phyloP scores from a whole-genome alignment of 305 asterid species.

The Lippia alba region DNA sequence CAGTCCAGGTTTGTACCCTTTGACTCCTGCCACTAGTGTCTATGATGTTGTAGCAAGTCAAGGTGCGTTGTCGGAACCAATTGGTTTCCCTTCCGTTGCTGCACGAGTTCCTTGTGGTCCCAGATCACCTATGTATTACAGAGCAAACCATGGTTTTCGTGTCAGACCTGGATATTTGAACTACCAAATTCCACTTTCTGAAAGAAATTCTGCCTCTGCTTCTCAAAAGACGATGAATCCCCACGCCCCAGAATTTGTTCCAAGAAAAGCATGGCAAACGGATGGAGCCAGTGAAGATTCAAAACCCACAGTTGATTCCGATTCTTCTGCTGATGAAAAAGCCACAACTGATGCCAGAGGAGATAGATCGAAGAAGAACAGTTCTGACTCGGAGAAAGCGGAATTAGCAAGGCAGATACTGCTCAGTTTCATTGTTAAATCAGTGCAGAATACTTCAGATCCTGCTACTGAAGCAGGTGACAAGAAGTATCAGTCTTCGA shows the following conservation, averaged over 20 bases:
- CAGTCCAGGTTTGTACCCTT: conserved; percentile 77
- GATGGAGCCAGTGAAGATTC: conserved; percentile 58
- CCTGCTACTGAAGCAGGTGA: conserved; percentile 42
- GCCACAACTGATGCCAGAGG: conserved; percentile 44
- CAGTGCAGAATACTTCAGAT: conserved; percentile 78
- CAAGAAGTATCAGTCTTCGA: conserved; percentile 57
- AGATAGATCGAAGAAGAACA: conserved; percentile 54
- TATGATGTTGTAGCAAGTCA: conserved; percentile 72
- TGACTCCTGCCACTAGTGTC: conserved; percentile 62
- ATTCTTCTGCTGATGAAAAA: conserved; percentile 54
- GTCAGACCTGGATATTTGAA: conserved; percentile 64
- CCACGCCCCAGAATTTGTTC: conserved; percentile 93
- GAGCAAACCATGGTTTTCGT: conserved; percentile 61
- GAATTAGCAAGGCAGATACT: conserved; percentile 96
- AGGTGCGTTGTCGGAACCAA: conserved; percentile 65
- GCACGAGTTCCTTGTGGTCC: conserved; percentile 98
- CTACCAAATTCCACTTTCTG: conserved; percentile 60
- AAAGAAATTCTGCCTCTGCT: conserved; percentile 45
- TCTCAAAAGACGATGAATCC: conserved; percentile 84
- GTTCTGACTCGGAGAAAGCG: conserved; percentile 75
- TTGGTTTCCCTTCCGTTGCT: conserved; percentile 80
- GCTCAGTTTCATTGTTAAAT: conserved; percentile 92
- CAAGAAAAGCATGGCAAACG: conserved; percentile 70
- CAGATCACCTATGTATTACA: conserved; percentile 82
- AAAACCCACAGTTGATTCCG: conserved; percentile 42